Percentiles rank a stretch among this genome's conserved stretches.
phyloP scores from a whole-genome alignment of 2,329 filamentous ascomycete species.

The Rhynchosporium agropyri region DNA sequence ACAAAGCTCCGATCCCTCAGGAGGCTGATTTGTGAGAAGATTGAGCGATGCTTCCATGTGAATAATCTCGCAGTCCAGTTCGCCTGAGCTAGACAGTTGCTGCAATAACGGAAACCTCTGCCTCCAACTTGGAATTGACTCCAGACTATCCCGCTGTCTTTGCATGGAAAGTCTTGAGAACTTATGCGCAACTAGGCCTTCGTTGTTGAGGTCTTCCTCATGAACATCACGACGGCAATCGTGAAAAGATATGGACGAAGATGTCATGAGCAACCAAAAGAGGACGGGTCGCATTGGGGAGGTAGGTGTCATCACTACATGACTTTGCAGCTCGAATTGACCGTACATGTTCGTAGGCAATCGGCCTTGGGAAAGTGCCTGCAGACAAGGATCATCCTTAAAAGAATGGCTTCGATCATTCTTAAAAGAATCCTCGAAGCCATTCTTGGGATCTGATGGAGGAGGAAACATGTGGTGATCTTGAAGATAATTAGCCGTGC shows the following conservation, averaged over 20 bases:
- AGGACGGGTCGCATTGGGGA: slow-evolving; percentile 32
- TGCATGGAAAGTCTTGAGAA: slow-evolving; percentile 33
- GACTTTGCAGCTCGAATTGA: slow-evolving; percentile 29
- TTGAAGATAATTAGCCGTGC: slow-evolving; percentile 28
- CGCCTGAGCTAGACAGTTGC: slow-evolving; percentile 53
- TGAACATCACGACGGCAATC: slow-evolving; percentile 26
- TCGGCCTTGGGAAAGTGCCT: slow-evolving; percentile 56
- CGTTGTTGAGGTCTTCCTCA: slow-evolving; percentile 33
- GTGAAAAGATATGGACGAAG: slow-evolving; percentile 28
- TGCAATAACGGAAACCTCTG: slow-evolving; percentile 59
- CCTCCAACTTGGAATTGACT: slow-evolving; percentile 60
- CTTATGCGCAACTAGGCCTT: slow-evolving; percentile 33
- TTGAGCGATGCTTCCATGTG: slow-evolving; percentile 65
- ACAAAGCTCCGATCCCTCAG: slow-evolving; percentile 60
- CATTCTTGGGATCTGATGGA: slow-evolving; percentile 55
- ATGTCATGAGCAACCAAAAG: slow-evolving; percentile 39
- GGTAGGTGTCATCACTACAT: slow-evolving; percentile 21
- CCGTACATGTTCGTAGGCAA: slow-evolving; percentile 34
- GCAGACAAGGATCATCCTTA: slow-evolving; percentile 66
- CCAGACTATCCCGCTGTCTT: slow-evolving; percentile 45
- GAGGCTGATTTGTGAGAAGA: slow-evolving; percentile 59
- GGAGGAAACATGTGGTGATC: slow-evolving; percentile 59
- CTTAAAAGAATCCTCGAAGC: slow-evolving; percentile 62
- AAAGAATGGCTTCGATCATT: slow-evolving; percentile 59
- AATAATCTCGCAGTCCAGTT: slow-evolving; percentile 59